Percentiles rank a stretch among this genome's conserved stretches.
Evolutionary conservation across 2,329 filamentous ascomycete species (phyloP).

Genomic region (Pestalotiopsis sp.): DNA sequence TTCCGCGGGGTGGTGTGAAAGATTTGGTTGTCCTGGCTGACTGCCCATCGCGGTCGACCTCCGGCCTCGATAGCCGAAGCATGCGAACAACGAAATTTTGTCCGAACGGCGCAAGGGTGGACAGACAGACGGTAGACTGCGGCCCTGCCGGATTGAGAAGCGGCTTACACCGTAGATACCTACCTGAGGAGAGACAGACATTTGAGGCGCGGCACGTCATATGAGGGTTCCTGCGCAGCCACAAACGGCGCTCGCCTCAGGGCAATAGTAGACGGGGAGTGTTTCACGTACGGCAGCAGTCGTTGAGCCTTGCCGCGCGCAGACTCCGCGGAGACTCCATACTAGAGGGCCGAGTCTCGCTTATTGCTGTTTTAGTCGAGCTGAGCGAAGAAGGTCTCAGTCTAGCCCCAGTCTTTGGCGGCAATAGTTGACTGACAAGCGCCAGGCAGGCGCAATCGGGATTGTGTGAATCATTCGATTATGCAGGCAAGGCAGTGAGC

Average conservation of each 20-base stretch:
- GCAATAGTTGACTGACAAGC: conserved; percentile 8
- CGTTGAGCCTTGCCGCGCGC: neutral
- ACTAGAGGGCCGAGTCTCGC: neutral
- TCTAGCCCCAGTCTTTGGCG: conserved; percentile 13
- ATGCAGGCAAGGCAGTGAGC: neutral
- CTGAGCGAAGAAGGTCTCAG: conserved; percentile 8
- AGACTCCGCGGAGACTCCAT: neutral
- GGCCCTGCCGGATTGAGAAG: neutral
- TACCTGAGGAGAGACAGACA: neutral
- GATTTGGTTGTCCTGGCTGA: neutral
- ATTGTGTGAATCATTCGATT: neutral
- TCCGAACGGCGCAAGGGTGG: neutral
- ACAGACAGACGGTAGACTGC: neutral
- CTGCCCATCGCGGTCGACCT: neutral
- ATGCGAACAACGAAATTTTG: neutral
- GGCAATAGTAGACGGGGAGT: conserved; percentile 18
- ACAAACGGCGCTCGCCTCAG: neutral
- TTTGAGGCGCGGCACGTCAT: neutral
- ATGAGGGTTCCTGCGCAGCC: neutral
- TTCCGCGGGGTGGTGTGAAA: neutral
- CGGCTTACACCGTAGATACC: neutral
- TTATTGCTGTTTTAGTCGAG: conserved; percentile 5
- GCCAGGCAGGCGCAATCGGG: neutral
- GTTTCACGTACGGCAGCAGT: conserved; percentile 22
- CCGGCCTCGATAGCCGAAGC: neutral